Percentiles rank a stretch among this genome's conserved stretches.
Evolutionary conservation across 768 basidiomycete species (phyloP).

Genomic region (Stropharia rugosoannulata): DNA sequence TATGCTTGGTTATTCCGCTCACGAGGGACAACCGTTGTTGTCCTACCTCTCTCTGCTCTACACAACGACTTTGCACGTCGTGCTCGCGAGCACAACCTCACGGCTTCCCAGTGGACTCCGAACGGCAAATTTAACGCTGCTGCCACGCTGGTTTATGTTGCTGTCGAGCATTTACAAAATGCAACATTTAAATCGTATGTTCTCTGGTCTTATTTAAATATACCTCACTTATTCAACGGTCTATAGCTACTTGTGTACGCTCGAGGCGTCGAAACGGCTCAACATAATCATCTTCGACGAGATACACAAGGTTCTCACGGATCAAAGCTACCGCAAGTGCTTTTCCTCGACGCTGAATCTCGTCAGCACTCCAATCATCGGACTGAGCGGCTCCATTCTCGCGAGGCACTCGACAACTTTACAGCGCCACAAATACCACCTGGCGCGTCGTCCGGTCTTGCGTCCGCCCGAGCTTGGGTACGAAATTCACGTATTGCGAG

Average conservation of each 20-base stretch:
- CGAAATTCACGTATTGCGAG: too few species aligned
- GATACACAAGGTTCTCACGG: conserved; percentile 14
- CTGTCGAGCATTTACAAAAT: too few species aligned
- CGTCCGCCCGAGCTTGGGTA: neutral
- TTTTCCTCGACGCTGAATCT: conserved; percentile 1
- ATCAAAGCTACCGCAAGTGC: too few species aligned
- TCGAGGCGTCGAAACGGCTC: too few species aligned
- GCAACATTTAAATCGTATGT: too few species aligned
- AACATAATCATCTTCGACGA: conserved; percentile 12
- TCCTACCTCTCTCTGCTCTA: conserved; percentile 10
- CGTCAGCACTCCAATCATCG: neutral
- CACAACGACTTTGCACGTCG: conserved; percentile 11
- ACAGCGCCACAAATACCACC: neutral
- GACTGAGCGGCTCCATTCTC: conserved; percentile 1
- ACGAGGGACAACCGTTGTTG: conserved; percentile 1
- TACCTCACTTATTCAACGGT: too few species aligned
- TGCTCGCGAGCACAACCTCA: neutral
- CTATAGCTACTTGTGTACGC: too few species aligned
- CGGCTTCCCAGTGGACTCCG: neutral
- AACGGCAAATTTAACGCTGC: neutral
- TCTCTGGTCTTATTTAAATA: too few species aligned
- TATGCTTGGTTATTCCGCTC: neutral
- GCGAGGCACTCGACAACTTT: too few species aligned
- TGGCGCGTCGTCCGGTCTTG: conserved; percentile 8
- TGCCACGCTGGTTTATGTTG: too few species aligned